Evolutionary conservation across 345 rosid genomes (phyloP).

Genomic region (Orychophragmus violaceus): DNA sequence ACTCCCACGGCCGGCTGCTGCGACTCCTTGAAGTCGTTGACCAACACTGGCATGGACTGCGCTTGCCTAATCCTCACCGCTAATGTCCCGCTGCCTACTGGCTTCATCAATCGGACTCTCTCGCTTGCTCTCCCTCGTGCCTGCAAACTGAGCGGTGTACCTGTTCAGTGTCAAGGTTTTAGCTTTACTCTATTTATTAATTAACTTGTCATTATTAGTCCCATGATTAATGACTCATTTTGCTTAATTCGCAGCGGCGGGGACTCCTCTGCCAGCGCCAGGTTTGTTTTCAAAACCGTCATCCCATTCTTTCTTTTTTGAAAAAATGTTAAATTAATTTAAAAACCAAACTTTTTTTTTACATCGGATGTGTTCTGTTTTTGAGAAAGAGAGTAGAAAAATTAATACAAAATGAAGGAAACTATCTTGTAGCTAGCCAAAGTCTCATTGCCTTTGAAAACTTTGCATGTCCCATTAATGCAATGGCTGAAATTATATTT

Average conservation of each 20-base stretch:
- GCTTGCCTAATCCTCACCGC: conserved; percentile 65
- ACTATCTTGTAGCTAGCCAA: no score
- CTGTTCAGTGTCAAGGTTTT: conserved; percentile 66
- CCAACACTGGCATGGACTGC: conserved; percentile 52
- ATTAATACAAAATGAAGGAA: no score
- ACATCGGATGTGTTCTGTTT: no score
- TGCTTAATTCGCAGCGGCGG: conserved; percentile 50
- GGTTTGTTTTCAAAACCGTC: conserved; percentile 27
- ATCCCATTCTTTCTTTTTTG: no score
- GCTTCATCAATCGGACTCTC: conserved; percentile 45
- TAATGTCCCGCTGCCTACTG: conserved; percentile 57
- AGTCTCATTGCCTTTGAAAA: no score
- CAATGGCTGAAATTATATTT: no score
- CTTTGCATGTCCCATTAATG: no score
- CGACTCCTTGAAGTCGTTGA: conserved; percentile 43
- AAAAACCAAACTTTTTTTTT: no score
- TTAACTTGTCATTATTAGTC: not conserved
- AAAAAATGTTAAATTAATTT: no score
- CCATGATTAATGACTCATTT: not conserved
- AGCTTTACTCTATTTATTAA: not conserved
- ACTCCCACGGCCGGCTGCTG: conserved; percentile 67
- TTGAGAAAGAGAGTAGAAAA: no score
- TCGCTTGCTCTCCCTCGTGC: conserved; percentile 66
- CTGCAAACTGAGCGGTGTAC: conserved; percentile 56
- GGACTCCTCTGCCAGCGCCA: conserved; percentile 79